Conservation (phyloP, 2,329 filamentous ascomycete genomes). For the Fusarium nodosum region DNA sequence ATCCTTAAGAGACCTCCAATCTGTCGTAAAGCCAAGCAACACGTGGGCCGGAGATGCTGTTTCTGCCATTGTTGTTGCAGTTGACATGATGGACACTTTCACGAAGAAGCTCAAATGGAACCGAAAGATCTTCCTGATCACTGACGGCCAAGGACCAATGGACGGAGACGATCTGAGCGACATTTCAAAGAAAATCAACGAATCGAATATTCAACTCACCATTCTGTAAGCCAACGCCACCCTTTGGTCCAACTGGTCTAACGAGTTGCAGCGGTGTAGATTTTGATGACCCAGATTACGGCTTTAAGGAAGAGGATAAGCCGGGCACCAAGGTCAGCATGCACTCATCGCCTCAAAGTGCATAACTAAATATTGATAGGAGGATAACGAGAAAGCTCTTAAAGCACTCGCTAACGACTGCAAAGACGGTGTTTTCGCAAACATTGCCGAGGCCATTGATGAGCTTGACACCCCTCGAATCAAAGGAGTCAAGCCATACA, state of each 20-base stretch:
- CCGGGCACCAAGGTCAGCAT: constrained; percentile 71
- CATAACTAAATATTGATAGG: constrained; percentile 47
- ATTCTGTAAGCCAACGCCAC: constrained; percentile 72
- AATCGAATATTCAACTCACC: constrained; percentile 81
- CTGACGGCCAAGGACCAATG: constrained; percentile 81
- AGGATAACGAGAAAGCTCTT: constrained; percentile 78
- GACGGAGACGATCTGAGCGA: constrained; percentile 78
- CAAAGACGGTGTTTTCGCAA: constrained; percentile 79
- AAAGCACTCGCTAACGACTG: constrained; percentile 75
- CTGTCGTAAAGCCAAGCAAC: constrained; percentile 74
- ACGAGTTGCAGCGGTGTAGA: constrained; percentile 78
- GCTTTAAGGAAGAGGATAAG: constrained; percentile 93
- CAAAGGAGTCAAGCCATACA: constrained; percentile 81
- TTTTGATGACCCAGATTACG: constrained; percentile 91
- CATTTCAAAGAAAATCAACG: constrained; percentile 80
- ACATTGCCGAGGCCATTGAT: constrained; percentile 85
- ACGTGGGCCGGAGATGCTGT: constrained; percentile 84
- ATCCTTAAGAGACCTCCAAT: constrained; percentile 74
- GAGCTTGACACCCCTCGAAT: constrained; percentile 82
- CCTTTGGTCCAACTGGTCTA: constrained; percentile 25
- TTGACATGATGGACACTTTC: constrained; percentile 84
- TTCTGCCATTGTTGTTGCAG: constrained; percentile 86
- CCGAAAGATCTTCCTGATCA: constrained; percentile 85
- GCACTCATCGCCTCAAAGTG: accelerated
- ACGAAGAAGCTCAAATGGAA: constrained; percentile 87